Base-by-base conservation (phyloP, 345 rosid genomes). In the Hibiscus mutabilis region DNA sequence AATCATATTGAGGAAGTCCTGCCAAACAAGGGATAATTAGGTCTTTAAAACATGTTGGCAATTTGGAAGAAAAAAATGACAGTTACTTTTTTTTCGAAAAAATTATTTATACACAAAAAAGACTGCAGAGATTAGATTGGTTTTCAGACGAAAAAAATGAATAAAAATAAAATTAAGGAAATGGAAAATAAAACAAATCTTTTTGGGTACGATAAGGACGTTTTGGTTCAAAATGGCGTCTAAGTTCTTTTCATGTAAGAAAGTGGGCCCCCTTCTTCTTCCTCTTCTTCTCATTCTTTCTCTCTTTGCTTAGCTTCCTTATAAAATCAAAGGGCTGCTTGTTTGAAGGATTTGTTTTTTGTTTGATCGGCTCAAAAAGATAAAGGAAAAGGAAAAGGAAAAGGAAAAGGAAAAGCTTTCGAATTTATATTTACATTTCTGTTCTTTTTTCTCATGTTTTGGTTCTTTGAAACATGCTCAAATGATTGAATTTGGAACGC, bases 161-260 rank as follows among this genome's bases (percentile, higher is more conserved):
- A 51, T 0, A 7, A 63, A 63, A n/a, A 58, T 58, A 59, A 55
- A 68, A 42, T 69, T 24, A 58, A 55, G 74, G 53, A 65, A 55
- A 9, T 9, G 46, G 2, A 55, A 5, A 21, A 8, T 27, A 71
- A 82, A 82, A 78, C 71, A 73, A 71, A 74, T 60, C 66, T 71
- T 69, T 72, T 74, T 56, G 77, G 77, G 81, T 11, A 18, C 72
- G 91, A 85, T 65, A 80, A 73, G 66, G 91, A 79, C 82, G 75
- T 74, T 72, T 74, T 49, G 76, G 40, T 79, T 73, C 85, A 68
- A 80, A 78, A 83, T 80, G 15, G 84, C 80, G 91, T 88, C 93
- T 24, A 86, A 84, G 82, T 88, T 83, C 93, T 70, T 88, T 81
- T 85, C 83, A 88, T 73, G 80, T 75, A 78, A 52, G 72, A 55